These are phyloP conservation scores for Pichia deserticola DNA, from an alignment of 805 yeast genomes.

Conservation along the genomic window DNA sequence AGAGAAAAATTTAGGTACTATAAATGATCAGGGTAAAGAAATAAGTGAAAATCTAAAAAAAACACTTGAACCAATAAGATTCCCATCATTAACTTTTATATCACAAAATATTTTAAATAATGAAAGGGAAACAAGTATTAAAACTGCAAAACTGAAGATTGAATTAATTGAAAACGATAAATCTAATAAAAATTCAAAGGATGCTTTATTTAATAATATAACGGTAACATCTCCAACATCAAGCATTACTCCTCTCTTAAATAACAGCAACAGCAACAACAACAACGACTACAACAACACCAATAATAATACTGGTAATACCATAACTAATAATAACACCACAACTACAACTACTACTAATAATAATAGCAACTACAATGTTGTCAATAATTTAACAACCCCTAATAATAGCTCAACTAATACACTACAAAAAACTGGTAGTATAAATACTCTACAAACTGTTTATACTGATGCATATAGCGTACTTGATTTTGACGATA, in stretches of 20 bases:
- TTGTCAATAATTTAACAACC: too few relatives aligned
- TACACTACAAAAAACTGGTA: neutral
- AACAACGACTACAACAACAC: too few relatives aligned
- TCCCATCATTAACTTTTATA: slow-evolving; percentile 11
- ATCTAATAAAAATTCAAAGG: slow-evolving; percentile 8
- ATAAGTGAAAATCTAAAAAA: neutral
- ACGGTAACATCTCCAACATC: neutral
- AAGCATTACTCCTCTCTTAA: neutral
- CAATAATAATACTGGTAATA: neutral
- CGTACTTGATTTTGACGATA: slow-evolving; percentile 1
- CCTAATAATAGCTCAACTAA: neutral
- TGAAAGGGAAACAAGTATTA: slow-evolving; percentile 10
- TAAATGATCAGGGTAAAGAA: neutral
- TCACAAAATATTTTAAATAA: neutral
- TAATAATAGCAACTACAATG: too few relatives aligned
- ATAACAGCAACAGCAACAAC: neutral
- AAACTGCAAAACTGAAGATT: slow-evolving; percentile 14
- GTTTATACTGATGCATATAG: slow-evolving; percentile 9
- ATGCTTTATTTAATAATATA: slow-evolving; percentile 4
- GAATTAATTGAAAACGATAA: slow-evolving; percentile 16
- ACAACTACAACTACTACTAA: neutral
- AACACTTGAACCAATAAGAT: slow-evolving; percentile 4
- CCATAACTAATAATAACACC: neutral
- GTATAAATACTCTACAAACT: slow-evolving; percentile 4
- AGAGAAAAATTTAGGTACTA: neutral